A percentile compares a stretch with the other conserved stretches of the same genome.
phyloP scores from a whole-genome alignment of 371 early-diverging fungal species.

The Blastocladiella emersonii region DNA sequence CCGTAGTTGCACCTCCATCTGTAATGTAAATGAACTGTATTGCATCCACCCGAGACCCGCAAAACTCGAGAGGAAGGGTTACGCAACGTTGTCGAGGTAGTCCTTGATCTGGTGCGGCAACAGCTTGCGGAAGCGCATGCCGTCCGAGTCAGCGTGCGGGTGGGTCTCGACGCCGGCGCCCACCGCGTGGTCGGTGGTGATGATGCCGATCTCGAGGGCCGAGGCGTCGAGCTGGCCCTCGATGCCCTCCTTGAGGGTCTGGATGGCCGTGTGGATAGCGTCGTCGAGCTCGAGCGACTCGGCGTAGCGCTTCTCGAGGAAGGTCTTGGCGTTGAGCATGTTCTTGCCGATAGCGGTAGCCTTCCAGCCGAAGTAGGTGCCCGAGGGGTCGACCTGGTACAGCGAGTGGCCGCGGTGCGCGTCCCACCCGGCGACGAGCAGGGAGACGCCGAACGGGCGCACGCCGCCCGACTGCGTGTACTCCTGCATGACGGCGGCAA shows the following conservation, averaged over 20 bases:
- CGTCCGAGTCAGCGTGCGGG: slow-evolving; percentile 19
- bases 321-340: slow-evolving; percentile 95
- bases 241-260: slow-evolving; percentile 95
- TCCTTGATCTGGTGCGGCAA: slow-evolving; percentile 74
- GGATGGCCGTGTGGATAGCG: slow-evolving; percentile 93
- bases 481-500: slow-evolving; percentile 95
- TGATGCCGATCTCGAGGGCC: slow-evolving; percentile 88
- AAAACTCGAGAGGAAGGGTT: too few relatives aligned
- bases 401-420: slow-evolving; percentile 71
- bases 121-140: slow-evolving; percentile 53
- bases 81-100: slow-evolving; percentile 85
- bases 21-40: too few relatives aligned
- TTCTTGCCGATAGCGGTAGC: slow-evolving; percentile 98
- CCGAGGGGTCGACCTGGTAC: slow-evolving; percentile 98
- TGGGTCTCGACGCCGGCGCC: slow-evolving; percentile 41
- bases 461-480: slow-evolving; percentile 98
- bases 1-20: too few relatives aligned
- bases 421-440: slow-evolving; percentile 91
- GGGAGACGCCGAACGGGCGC: slow-evolving; percentile 97
- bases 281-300: slow-evolving; percentile 78
- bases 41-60: neutral
- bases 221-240: slow-evolving; percentile 91
- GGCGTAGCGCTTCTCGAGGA: slow-evolving; percentile 83
- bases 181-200: slow-evolving; percentile 33
- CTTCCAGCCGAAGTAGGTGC: slow-evolving; percentile 96